Evolutionary conservation across 75 land plant genomes (phyloP).

Genomic region (Cupressus sempervirens): DNA sequence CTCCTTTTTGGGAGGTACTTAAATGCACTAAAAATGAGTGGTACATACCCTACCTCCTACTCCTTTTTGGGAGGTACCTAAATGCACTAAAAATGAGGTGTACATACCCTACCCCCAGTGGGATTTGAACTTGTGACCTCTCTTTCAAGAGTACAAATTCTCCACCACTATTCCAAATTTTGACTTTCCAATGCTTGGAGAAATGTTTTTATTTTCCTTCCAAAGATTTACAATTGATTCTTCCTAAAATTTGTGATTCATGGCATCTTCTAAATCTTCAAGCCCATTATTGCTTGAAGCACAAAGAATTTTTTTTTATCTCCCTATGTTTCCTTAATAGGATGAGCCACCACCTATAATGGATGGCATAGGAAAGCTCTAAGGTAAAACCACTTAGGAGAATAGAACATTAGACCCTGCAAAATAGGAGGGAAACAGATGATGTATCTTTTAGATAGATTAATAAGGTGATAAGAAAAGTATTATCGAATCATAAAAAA

Average conservation of each 20-base stretch:
- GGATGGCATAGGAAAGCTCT: not conserved
- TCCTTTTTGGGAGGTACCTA: no score
- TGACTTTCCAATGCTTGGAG: not conserved
- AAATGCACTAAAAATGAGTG: no score
- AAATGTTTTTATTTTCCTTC: not conserved
- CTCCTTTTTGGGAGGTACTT: no score
- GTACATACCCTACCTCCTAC: no score
- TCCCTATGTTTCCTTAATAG: not conserved
- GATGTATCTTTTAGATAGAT: not conserved
- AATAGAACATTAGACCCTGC: not conserved
- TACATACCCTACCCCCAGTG: no score
- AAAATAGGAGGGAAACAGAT: not conserved
- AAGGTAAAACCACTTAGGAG: not conserved
- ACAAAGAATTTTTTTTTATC: not conserved
- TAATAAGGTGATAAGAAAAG: not conserved
- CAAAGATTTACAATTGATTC: not conserved
- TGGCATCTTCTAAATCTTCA: constrained; percentile 8
- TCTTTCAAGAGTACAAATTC: no score
- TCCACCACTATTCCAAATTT: constrained; percentile 18
- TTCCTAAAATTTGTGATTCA: not conserved
- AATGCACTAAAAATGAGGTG: no score
- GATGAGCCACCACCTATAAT: not conserved
- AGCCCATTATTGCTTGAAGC: not conserved
- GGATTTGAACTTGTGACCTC: no score
- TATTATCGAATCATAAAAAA: not conserved